Evolutionary conservation across 257 asterid species (phyloP), one percentile per base, ranked within the genome.

Genomic region (Eustoma russellianum): DNA sequence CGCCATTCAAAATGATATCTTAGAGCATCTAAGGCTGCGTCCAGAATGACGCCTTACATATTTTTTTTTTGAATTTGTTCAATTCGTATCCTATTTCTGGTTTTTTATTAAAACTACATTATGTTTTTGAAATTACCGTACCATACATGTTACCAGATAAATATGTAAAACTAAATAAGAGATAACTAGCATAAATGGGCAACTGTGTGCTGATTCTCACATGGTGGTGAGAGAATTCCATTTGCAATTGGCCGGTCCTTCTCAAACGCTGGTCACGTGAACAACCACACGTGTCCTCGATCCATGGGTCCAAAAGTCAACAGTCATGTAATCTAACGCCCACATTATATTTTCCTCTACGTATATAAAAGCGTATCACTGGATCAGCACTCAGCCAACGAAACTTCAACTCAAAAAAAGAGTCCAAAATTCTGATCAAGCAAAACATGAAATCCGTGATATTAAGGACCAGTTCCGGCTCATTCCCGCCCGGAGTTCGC

Each of bases 381-480:
- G 5, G 15, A 33, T 38, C 3, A 3, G 3, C 15, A 0, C 5
- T 13, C 11, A 11, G 13, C 43, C 14, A 14, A 7, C 46, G 40
- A 10, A 48, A 7, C 30, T 17, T 41, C 41, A 33, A 50, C 17
- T 40, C 33, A 0, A 41, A 52, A 7, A 34, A 13, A 62, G 12
- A 63, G 53, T 58, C 46, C 2, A 41, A 52, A 7, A 53, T 3
- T 41, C 10, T 14, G 9, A 19, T 15, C 12, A 19, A 19, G 3
- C 30, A 30, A 30, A 43, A 34, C 44, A 79, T 85, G 93, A 64
- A 70, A 38, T 63, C 78, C 18, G 64, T 73, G 52, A 69, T 85
- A 17, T 56, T 63, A 17, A 74, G 93, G 57, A 71, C 85, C 17
- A 72, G 77, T 10, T 81, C 90, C 56, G 79, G 81, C 53, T 59